A percentile compares a stretch with the other conserved stretches of the same genome.
phyloP scores from a whole-genome alignment of 345 rosid genomes.

The Capsella bursapastoris region DNA sequence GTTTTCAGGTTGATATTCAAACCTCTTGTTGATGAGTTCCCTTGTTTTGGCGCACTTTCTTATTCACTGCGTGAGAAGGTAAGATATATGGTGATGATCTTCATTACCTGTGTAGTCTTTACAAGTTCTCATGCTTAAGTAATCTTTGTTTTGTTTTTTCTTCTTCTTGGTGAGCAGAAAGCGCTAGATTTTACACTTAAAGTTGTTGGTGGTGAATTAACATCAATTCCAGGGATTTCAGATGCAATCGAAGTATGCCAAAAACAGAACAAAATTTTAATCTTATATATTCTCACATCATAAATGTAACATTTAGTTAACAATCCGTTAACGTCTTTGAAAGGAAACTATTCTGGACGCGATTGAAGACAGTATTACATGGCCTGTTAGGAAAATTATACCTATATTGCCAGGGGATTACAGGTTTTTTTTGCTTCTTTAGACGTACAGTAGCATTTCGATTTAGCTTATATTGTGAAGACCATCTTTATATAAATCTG shows the following conservation, averaged over 20 bases:
- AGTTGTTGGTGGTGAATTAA: constrained; percentile 78
- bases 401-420: constrained; percentile 91
- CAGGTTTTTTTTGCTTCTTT: constrained; percentile 51
- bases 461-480: background rate
- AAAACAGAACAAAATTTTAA: background rate
- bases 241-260: constrained; percentile 78
- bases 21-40: constrained; percentile 80
- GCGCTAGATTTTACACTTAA: constrained; percentile 77
- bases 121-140: background rate
- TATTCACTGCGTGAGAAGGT: constrained; percentile 86
- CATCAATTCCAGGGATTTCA: constrained; percentile 83
- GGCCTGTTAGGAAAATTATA: constrained; percentile 89
- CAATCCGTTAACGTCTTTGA: background rate
- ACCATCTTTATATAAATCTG: background rate
- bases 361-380: constrained; percentile 83
- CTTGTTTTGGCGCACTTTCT: constrained; percentile 87
- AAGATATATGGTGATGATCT: constrained; percentile 14
- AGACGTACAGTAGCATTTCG: background rate
- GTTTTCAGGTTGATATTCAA: constrained; percentile 92
- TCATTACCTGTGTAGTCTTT: background rate
- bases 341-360: constrained; percentile 88
- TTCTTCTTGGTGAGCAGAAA: constrained; percentile 54
- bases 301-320: background rate
- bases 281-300: background rate
- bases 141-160: constrained; percentile 5